These are phyloP conservation scores for Oryza brachyantha DNA, from an alignment of 176 grass and related monocot species.

Conservation along the genomic window DNA sequence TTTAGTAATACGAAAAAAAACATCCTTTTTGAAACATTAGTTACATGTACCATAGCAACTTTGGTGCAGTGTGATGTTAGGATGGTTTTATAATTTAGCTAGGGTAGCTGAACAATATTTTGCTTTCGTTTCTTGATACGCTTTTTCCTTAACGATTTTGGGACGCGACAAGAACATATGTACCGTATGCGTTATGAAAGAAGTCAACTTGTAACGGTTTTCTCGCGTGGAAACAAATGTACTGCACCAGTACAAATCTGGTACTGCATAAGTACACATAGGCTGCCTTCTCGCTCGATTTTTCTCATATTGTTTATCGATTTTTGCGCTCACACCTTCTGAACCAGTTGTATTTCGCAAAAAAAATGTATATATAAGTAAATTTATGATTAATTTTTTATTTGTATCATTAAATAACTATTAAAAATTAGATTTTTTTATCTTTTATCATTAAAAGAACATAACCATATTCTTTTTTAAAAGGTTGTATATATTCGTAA, in stretches of 20 bases:
- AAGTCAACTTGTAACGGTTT: not conserved
- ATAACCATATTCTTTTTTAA: not conserved
- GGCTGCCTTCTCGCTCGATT: too few species aligned
- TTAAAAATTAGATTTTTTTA: too few species aligned
- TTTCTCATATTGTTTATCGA: too few species aligned
- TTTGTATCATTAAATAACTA: too few species aligned
- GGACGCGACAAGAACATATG: not conserved
- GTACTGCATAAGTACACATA: not conserved
- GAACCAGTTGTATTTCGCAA: too few species aligned
- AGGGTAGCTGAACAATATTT: not conserved
- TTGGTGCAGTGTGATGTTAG: not conserved
- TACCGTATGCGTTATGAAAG: not conserved
- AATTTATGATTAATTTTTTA: too few species aligned
- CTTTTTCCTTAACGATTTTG: not conserved
- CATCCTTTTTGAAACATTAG: not conserved
- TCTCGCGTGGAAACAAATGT: not conserved
- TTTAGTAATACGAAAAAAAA: not conserved
- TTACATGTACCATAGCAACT: not conserved
- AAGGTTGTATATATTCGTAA: not conserved
- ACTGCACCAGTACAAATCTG: not conserved
- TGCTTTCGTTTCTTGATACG: not conserved
- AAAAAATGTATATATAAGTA: too few species aligned
- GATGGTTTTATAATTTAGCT: not conserved
- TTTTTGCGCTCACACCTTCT: too few species aligned
- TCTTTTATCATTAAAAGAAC: too few species aligned